Evolutionary conservation across 1,139 yeast species (phyloP), one percentile per base, ranked within the genome.

Genomic region (Yamadazyma spencermartinsiae): DNA sequence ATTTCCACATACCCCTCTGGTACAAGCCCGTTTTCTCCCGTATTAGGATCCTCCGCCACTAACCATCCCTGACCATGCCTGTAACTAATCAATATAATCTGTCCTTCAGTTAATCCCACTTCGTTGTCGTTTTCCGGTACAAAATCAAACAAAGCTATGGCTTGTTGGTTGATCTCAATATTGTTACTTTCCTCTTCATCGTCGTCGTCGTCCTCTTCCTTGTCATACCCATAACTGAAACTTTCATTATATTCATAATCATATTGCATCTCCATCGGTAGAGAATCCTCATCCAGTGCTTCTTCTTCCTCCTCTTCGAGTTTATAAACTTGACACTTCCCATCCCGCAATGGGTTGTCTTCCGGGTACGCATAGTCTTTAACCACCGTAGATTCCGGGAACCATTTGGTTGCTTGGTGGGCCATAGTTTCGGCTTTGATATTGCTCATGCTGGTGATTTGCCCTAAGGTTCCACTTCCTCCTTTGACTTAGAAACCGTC

Each of bases 31-130:
- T 95, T 86, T 49, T 82, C 86, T 1, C 89, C 90, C 3, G 85
- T 75, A 24, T 61, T 72, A 0, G 89, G 85, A 54, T 86, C 90
- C 50, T 83, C 87, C 0, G 98, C 98, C 35, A 92, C 98, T 4
- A 94, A 72, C 99, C 98, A 92, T 5, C 99, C 99, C 58, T 92
- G 97, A 15, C 98, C 98, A 58, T 92, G 96, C 45, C 95, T 77
- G 60, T 90, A 90, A 43, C 85, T 80, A 23, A 92, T 85, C 79
- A 92, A 84, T 3, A 94, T 79, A 14, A 79, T 61, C 61, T 92
- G 98, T 28, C 96, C 96, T 52, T 86, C 95, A 7, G 61, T 62
- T 30, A 92, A 65, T 11, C 76, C 80, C 37, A 90, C 80, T 54
- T 92, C 99, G 58, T 92, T 92, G 51, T 88, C 96, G 60, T 92